Conservation (phyloP, 148 eudicot genomes). For the Fagopyrum esculentum region DNA sequence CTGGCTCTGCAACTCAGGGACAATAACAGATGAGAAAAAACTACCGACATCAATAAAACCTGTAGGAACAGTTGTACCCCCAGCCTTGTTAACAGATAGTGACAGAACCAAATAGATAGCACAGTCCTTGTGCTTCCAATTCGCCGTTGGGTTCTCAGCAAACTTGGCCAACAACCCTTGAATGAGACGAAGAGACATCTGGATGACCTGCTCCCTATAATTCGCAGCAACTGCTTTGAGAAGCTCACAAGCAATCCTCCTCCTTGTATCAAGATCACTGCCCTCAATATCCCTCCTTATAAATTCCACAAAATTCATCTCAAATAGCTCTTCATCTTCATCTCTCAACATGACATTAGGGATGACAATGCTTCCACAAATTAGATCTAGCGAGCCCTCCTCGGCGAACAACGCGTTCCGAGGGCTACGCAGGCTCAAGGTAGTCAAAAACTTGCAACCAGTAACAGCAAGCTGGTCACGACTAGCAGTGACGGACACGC, state of each 20-base stretch:
- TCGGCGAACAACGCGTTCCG: slow-evolving; percentile 55
- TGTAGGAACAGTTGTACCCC: slow-evolving; percentile 63
- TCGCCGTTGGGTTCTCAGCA: slow-evolving; percentile 56
- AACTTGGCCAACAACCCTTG: slow-evolving; percentile 54
- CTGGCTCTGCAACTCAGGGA: slow-evolving; percentile 76
- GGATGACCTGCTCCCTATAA: slow-evolving; percentile 68
- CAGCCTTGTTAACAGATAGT: slow-evolving; percentile 64
- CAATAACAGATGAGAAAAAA: slow-evolving; percentile 67
- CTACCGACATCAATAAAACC: slow-evolving; percentile 74
- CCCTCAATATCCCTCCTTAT: slow-evolving; percentile 96
- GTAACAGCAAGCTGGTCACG: slow-evolving; percentile 84
- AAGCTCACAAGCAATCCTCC: slow-evolving; percentile 97
- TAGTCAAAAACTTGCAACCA: slow-evolving; percentile 77
- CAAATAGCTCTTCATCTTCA: slow-evolving; percentile 93
- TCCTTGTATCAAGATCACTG: slow-evolving; percentile 93
- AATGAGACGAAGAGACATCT: slow-evolving; percentile 55
- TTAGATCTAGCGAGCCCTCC: slow-evolving; percentile 72
- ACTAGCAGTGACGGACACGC: slow-evolving; percentile 50
- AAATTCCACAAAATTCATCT: slow-evolving; percentile 86
- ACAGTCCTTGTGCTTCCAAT: slow-evolving; percentile 93
- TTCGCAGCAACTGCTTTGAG: slow-evolving; percentile 76
- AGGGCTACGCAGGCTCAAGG: slow-evolving; percentile 69
- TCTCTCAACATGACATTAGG: slow-evolving; percentile 94
- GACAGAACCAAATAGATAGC: slow-evolving; percentile 90
- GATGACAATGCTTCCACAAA: slow-evolving; percentile 74